These are phyloP conservation scores for Penicillium sclerotigenum DNA, from an alignment of 2,329 filamentous ascomycete species.

Conservation along the genomic window DNA sequence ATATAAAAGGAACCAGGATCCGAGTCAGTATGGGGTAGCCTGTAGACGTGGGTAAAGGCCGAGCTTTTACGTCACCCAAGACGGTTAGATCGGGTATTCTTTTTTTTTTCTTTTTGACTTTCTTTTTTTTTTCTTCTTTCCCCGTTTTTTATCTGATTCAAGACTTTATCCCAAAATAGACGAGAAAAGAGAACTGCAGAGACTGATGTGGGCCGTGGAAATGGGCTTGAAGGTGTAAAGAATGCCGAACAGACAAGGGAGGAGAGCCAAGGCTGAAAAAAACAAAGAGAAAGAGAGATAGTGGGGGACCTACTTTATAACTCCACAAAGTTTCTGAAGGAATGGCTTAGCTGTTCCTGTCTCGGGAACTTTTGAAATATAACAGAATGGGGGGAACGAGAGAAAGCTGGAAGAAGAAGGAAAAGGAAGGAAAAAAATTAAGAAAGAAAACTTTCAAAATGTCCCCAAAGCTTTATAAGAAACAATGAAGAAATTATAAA, in stretches of 20 bases:
- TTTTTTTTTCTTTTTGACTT: constrained; percentile 10
- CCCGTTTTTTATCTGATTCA: constrained; percentile 13
- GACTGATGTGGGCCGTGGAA: constrained; percentile 25
- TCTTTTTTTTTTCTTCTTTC: constrained; percentile 7
- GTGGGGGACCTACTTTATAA: constrained; percentile 13
- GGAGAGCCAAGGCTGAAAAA: constrained; percentile 8
- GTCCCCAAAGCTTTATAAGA: constrained; percentile 12
- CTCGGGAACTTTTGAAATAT: background rate
- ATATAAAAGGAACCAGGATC: constrained; percentile 26
- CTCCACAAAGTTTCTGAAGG: constrained; percentile 13
- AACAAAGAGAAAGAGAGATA: constrained; percentile 4
- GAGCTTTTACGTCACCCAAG: constrained; percentile 28
- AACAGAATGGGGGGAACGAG: constrained; percentile 4
- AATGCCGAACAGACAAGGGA: constrained; percentile 23
- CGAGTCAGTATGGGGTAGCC: constrained; percentile 25
- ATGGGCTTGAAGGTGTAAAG: constrained; percentile 18
- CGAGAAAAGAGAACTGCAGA: constrained; percentile 18
- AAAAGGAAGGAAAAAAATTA: constrained; percentile 8
- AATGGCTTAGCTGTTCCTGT: constrained; percentile 11
- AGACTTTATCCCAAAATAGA: constrained; percentile 9
- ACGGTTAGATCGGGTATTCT: constrained; percentile 15
- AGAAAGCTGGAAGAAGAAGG: background rate
- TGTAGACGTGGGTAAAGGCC: constrained; percentile 19
- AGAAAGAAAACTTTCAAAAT: constrained; percentile 3
- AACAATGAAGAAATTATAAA: constrained; percentile 17